These are phyloP conservation scores for Cercospora zeae-maydis DNA, from an alignment of 2,329 filamentous ascomycete species.

Conservation along the genomic window DNA sequence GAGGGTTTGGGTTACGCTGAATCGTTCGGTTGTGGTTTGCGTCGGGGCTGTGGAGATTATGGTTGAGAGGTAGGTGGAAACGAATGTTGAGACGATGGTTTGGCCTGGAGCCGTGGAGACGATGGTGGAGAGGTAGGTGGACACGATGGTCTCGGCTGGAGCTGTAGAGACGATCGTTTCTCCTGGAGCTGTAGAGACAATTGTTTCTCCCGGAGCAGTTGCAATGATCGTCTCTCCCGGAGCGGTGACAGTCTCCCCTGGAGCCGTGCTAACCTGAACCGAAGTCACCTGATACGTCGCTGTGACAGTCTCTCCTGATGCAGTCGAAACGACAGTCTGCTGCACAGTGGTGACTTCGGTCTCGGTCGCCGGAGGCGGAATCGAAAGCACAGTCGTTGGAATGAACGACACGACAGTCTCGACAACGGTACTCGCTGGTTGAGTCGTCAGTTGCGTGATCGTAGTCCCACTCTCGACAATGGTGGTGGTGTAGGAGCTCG, in stretches of 20 bases:
- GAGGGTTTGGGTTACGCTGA: not conserved
- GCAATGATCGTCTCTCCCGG: not conserved
- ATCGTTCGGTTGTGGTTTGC: not conserved
- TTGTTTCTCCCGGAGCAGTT: not conserved
- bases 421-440: not conserved
- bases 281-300: not conserved
- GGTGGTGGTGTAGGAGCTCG: constrained; percentile 6
- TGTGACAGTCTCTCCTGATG: not conserved
- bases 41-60: not conserved
- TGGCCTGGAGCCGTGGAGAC: not conserved
- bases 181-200: not conserved
- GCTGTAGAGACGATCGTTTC: not conserved
- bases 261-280: not conserved
- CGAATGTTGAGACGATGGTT: not conserved
- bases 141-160: not conserved
- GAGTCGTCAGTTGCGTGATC: not conserved
- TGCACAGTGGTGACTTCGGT: not conserved
- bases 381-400: not conserved
- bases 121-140: not conserved
- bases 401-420: not conserved
- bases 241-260: not conserved
- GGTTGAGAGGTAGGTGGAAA: not conserved
- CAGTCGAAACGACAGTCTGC: not conserved
- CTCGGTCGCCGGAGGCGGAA: not conserved
- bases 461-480: not conserved